These are phyloP conservation scores for Lachnellula suecica DNA, from an alignment of 2,329 filamentous ascomycete genomes.

Conservation along the genomic window DNA sequence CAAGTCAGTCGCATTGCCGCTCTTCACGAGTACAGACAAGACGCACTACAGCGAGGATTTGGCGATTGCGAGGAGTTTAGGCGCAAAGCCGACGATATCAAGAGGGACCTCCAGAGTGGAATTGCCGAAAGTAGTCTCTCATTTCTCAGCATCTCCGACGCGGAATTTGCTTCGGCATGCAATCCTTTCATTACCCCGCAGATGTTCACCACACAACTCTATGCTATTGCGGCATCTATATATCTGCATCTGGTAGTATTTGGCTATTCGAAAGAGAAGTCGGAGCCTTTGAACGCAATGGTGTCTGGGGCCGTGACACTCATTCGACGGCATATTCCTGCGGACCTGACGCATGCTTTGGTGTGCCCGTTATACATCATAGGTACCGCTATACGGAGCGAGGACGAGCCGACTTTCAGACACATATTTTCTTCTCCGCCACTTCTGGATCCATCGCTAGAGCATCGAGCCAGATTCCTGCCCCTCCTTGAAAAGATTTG, in stretches of 20 bases:
- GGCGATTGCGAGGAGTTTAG: constrained; percentile 15
- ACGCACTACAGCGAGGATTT: constrained; percentile 34
- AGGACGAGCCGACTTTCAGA: constrained; percentile 27
- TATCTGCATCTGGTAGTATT: constrained; percentile 28
- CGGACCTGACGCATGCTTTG: constrained; percentile 18
- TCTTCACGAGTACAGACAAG: constrained; percentile 56
- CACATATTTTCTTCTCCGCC: constrained; percentile 22
- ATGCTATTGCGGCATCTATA: constrained; percentile 22
- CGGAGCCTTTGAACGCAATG: constrained; percentile 13
- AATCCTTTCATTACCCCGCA: background rate
- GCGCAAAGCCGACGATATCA: constrained; percentile 17
- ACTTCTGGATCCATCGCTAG: constrained; percentile 24
- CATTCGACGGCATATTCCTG: constrained; percentile 16
- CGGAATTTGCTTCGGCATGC: background rate
- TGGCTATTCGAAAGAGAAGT: constrained; percentile 17
- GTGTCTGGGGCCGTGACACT: constrained; percentile 22
- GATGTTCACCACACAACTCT: constrained; percentile 22
- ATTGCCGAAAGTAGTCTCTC: constrained; percentile 17
- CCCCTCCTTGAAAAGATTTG: constrained; percentile 28
- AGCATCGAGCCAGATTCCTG: constrained; percentile 28
- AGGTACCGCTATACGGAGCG: constrained; percentile 20
- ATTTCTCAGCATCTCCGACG: constrained; percentile 13
- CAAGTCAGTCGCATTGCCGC: constrained; percentile 53
- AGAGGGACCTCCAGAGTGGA: constrained; percentile 19
- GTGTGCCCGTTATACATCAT: constrained; percentile 28